Evolutionary conservation across 164 flowering plant genomes (phyloP).

Genomic region (Macadamia tetraphylla): DNA sequence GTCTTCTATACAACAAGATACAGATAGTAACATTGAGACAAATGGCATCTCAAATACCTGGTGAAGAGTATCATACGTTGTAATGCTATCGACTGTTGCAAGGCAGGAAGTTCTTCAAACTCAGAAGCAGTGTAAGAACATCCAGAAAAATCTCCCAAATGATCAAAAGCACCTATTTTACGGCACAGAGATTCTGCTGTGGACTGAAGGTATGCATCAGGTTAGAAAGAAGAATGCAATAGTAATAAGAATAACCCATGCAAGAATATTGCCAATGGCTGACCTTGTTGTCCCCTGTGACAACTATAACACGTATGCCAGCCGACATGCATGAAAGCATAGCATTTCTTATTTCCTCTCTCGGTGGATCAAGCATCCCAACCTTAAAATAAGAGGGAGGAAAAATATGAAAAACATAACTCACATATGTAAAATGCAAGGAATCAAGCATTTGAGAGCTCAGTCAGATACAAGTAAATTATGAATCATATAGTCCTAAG

Average conservation of each 20-base stretch:
- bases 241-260: neutral
- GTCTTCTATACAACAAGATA: neutral
- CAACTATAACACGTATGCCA: slow-evolving; percentile 96
- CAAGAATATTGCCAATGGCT: slow-evolving; percentile 7
- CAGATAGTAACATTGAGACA: neutral
- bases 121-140: slow-evolving; percentile 92
- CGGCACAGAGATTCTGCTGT: slow-evolving; percentile 92
- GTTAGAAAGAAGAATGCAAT: slow-evolving; percentile 9
- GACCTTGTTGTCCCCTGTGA: slow-evolving; percentile 98
- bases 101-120: slow-evolving; percentile 88
- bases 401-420: neutral
- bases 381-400: slow-evolving; percentile 37
- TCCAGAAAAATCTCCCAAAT: slow-evolving; percentile 71
- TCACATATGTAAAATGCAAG: too few relatives aligned
- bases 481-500: too few relatives aligned
- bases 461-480: too few relatives aligned
- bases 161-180: slow-evolving; percentile 88
- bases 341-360: slow-evolving; percentile 89
- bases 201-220: slow-evolving; percentile 40
- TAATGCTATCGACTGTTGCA: slow-evolving; percentile 74
- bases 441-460: too few relatives aligned
- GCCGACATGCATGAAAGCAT: slow-evolving; percentile 94
- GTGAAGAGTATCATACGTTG: slow-evolving; percentile 90
- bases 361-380: slow-evolving; percentile 99
- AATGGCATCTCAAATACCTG: slow-evolving; percentile 40